phyloP scores from a whole-genome alignment of 2,329 filamentous ascomycete genomes.

The Monilinia fructigena region DNA sequence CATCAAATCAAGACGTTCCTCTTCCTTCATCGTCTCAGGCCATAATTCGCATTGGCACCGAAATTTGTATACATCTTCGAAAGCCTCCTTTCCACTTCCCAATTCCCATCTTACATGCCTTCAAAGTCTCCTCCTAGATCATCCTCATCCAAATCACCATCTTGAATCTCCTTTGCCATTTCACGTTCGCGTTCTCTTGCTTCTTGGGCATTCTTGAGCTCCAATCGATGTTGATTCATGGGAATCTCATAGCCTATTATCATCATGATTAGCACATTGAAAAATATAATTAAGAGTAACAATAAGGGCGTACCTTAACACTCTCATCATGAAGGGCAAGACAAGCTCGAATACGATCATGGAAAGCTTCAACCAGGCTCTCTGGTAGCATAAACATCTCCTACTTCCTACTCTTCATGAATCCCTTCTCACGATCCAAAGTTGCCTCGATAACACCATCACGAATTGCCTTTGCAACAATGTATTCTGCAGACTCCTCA shows the following conservation, averaged over 20 bases:
- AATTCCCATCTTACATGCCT: conserved; percentile 67
- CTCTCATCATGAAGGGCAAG: conserved; percentile 93
- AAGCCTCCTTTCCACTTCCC: conserved; percentile 9
- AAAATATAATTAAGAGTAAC: neutral
- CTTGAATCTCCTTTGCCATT: conserved; percentile 97
- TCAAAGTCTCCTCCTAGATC: conserved; percentile 96
- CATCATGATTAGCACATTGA: conserved; percentile 14
- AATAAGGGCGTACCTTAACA: conserved; percentile 70
- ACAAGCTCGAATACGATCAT: conserved; percentile 91
- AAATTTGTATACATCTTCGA: conserved; percentile 13
- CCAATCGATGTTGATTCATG: conserved; percentile 98
- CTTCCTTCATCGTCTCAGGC: conserved; percentile 3
- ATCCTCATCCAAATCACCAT: conserved; percentile 94
- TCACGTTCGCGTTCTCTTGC: conserved; percentile 95
- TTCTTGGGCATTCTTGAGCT: conserved; percentile 97
- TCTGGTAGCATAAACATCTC: conserved; percentile 92
- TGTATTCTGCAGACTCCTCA: conserved; percentile 98
- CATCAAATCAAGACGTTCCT: conserved; percentile 31
- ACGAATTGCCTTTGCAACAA: conserved; percentile 96
- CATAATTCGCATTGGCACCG: conserved; percentile 15
- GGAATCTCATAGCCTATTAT: conserved; percentile 88
- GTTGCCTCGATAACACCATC: conserved; percentile 97
- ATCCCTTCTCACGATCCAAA: conserved; percentile 88
- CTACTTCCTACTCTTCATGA: conserved; percentile 97
- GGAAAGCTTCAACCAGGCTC: conserved; percentile 95